Evolutionary conservation across 2,329 filamentous ascomycete genomes (phyloP), one percentile per base, ranked within the genome.

Genomic region (Phoma sp.): DNA sequence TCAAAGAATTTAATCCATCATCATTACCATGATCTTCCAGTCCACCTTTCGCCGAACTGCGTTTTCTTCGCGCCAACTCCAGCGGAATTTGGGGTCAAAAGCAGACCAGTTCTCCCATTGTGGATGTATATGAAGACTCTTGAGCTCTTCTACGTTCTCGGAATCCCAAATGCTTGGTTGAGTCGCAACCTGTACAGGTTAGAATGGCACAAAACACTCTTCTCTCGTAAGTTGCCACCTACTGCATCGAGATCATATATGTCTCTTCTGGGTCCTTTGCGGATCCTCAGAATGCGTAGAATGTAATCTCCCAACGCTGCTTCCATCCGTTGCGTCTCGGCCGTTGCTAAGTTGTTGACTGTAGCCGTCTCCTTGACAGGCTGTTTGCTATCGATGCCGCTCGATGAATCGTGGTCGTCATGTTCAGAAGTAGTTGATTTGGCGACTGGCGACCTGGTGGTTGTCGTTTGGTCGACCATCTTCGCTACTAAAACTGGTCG

Each of bases 31-130:
- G 21, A 51, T 55, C 32, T 51, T 58, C 54, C 54, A 57, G 36
- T 57, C 54, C 14, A 55, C 50, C 21, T 58, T 58, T 2, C 50
- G 37, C 21, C 56, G 37, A 2, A 58, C 76, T 2, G 48, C 65
- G 75, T 78, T 48, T 66, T 86, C 84, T 61, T 86, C 83, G 33
- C 77, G 74, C 28, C 75, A 67, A 0, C 78, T 79, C 84, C 83
- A 86, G 46, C 76, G 72, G 33, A 78, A 81, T 1, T 69, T 64
- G 1, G 83, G 82, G 57, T 86, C 83, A 61, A 80, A 85, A 36
- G 82, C 76, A 64, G 85, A 83, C 15, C 76, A 72, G n/a, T 82
- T 82, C 61, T 86, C 83, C 62, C 85, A 87, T 34, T 61, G 14
- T 15, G 48, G 49, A 34, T 59, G 56, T 21, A 59, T 59, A 11